Base-by-base conservation (phyloP, 73 alveolate species). In the Paramecium primaurelia region DNA sequence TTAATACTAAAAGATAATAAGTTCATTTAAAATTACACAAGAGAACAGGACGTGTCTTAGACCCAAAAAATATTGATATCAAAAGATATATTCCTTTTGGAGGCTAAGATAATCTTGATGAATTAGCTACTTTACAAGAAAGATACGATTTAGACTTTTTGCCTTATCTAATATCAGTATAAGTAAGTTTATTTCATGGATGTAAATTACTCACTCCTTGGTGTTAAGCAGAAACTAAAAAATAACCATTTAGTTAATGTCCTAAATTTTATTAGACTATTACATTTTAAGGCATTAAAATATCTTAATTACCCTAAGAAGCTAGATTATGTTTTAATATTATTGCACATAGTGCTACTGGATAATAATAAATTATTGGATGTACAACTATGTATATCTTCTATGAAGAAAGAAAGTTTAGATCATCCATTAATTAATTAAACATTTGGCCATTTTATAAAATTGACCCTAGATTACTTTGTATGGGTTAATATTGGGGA, bases 381-480 rank as follows among this genome's bases (percentile, higher is more conserved):
- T 92, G 95, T 10, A 73, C 94, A 25, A 45, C 96, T 34, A 90
- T 73, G 95, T 83, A 85, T 25, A 64, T 93, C 4, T 93, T 93
- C 45, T 96, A 93, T 93, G 90, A 89, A 20, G 87, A 75, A 14
- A 71, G 80, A 22, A 87, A 54, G 40, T 88, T 90, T 36, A 71
- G 73, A 34, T 40, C 92, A 51, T 93, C 93, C 1, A 38, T 93
- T 36, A 71, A 88, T 89, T 54, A 80, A 22, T 90, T 93, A n/a
- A 93, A 93, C 59, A 36, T 93, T 14, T 93, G 96, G 96, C 96
- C 96, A 60, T 93, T 93, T 30, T 93, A 93, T 71, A 92, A 92
- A 51, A 73, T 91, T 18, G 93, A 93, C 36, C 91, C 86, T 18
- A 47, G 92, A 51, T 69, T 93, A 28, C 59, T 91, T n/a, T 93